Conservation (phyloP, 805 yeast genomes). For the Ogataea neopini region DNA sequence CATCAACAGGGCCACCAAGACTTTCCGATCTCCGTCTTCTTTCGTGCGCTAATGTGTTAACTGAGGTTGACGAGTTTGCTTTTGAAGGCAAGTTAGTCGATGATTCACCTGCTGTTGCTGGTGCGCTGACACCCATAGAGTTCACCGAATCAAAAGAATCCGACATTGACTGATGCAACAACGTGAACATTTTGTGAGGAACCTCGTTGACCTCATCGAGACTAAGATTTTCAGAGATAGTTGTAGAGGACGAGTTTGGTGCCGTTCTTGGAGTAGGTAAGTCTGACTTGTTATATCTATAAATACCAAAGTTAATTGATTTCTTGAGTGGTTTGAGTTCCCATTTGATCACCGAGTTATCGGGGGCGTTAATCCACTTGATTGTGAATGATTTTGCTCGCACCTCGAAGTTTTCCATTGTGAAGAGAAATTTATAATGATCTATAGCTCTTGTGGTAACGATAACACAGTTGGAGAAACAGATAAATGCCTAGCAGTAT, state of each 20-base stretch:
- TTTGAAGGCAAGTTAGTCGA: neutral
- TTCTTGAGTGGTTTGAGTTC: slow-evolving; percentile 77
- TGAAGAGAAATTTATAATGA: neutral
- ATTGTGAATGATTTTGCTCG: slow-evolving; percentile 87
- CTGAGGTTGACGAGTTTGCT: slow-evolving; percentile 1
- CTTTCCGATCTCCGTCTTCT: slow-evolving; percentile 20
- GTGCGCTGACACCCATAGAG: slow-evolving; percentile 7
- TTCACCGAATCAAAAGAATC: slow-evolving; percentile 25
- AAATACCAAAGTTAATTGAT: slow-evolving; percentile 46
- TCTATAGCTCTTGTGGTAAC: neutral
- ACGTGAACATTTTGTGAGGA: slow-evolving; percentile 30
- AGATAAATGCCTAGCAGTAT: too few species aligned
- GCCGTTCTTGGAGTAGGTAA: slow-evolving; percentile 14
- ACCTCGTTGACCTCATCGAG: slow-evolving; percentile 34
- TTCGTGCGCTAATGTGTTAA: slow-evolving; percentile 1
- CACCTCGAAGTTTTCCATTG: slow-evolving; percentile 87
- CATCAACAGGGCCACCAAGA: slow-evolving; percentile 40
- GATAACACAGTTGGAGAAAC: neutral
- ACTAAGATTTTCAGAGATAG: slow-evolving; percentile 25
- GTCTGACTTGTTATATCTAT: slow-evolving; percentile 29
- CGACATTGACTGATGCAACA: slow-evolving; percentile 21
- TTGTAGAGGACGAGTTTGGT: slow-evolving; percentile 17
- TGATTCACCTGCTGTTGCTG: slow-evolving; percentile 4
- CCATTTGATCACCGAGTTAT: slow-evolving; percentile 67
- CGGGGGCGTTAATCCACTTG: slow-evolving; percentile 85